Percentiles rank a stretch among this genome's conserved stretches.
phyloP scores from a whole-genome alignment of 441 rosid genomes.

The Flueggea neowawraea region DNA sequence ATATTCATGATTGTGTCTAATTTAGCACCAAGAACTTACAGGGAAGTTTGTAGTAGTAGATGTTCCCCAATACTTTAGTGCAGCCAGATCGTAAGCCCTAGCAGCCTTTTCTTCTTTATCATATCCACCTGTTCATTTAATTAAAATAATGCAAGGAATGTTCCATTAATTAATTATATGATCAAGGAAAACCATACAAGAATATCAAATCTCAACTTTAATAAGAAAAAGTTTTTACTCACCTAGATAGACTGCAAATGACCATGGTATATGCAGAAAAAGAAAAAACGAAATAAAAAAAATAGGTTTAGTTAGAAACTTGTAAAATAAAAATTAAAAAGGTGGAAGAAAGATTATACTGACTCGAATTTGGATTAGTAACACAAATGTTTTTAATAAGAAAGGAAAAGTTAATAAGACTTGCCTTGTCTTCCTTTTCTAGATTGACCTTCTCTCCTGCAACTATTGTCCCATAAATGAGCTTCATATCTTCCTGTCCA shows the following conservation, averaged over 20 bases:
- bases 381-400: too few species aligned
- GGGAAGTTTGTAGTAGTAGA: slow-evolving; percentile 96
- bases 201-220: not conserved
- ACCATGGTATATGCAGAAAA: slow-evolving; percentile 7
- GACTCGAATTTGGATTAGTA: too few species aligned
- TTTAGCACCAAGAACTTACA: slow-evolving; percentile 23
- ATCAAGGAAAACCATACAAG: not conserved
- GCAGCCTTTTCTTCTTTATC: slow-evolving; percentile 99
- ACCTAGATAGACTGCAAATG: slow-evolving; percentile 82
- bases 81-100: slow-evolving; percentile 93
- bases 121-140: slow-evolving; percentile 66
- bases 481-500: slow-evolving; percentile 99
- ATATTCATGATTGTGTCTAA: not conserved
- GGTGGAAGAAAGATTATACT: too few species aligned
- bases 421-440: slow-evolving; percentile 98
- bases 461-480: slow-evolving; percentile 99
- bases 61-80: slow-evolving; percentile 95
- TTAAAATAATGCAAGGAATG: not conserved
- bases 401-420: not conserved
- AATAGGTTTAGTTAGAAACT: slow-evolving; percentile 17
- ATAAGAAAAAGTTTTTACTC: slow-evolving; percentile 22
- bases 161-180: too few species aligned
- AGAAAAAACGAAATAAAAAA: slow-evolving; percentile 19
- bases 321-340: not conserved
- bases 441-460: slow-evolving; percentile 98